Percentiles rank a stretch among this genome's conserved stretches.
Conservation (phyloP, 2,329 filamentous ascomycete species). For the Xylaria hypoxylon region DNA sequence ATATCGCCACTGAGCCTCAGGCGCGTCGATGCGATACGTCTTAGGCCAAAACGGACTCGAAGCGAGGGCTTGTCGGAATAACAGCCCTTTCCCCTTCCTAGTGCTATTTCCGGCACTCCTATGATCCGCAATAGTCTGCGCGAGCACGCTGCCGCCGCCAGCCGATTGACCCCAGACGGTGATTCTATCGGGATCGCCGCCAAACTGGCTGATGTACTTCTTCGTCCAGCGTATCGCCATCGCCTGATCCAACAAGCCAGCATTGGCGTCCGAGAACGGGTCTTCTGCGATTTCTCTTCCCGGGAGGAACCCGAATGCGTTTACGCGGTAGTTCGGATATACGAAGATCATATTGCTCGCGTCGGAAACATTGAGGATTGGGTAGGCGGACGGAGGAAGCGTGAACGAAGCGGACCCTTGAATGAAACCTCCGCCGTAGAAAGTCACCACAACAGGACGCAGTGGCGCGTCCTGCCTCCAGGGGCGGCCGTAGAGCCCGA, state of each 20-base stretch:
- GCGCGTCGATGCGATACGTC: slow-evolving; percentile 63
- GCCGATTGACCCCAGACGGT: slow-evolving; percentile 67
- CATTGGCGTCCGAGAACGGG: slow-evolving; percentile 60
- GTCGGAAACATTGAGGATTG: slow-evolving; percentile 65
- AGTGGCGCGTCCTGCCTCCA: slow-evolving; percentile 60
- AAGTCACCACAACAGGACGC: slow-evolving; percentile 69
- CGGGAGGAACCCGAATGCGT: slow-evolving; percentile 67
- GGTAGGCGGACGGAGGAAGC: slow-evolving; percentile 68
- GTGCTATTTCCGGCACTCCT: slow-evolving; percentile 39
- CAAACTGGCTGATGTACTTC: slow-evolving; percentile 60
- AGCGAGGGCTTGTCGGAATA: slow-evolving; percentile 64
- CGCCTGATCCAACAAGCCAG: slow-evolving; percentile 63
- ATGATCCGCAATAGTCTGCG: slow-evolving; percentile 60
- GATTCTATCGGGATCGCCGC: slow-evolving; percentile 61
- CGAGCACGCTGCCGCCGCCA: slow-evolving; percentile 64
- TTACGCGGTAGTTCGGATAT: slow-evolving; percentile 66
- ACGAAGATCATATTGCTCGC: slow-evolving; percentile 61
- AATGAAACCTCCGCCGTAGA: slow-evolving; percentile 72
- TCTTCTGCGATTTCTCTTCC: slow-evolving; percentile 48
- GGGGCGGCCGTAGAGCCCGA: slow-evolving; percentile 69
- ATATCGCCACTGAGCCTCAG: slow-evolving; percentile 64
- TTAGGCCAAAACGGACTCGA: slow-evolving; percentile 69
- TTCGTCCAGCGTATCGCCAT: slow-evolving; percentile 63
- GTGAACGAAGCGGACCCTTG: slow-evolving; percentile 66
- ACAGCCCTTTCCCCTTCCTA: slow-evolving; percentile 53